These are phyloP conservation scores for Metschnikowia arizonensis DNA, from an alignment of 805 yeast species.

Conservation along the genomic window DNA sequence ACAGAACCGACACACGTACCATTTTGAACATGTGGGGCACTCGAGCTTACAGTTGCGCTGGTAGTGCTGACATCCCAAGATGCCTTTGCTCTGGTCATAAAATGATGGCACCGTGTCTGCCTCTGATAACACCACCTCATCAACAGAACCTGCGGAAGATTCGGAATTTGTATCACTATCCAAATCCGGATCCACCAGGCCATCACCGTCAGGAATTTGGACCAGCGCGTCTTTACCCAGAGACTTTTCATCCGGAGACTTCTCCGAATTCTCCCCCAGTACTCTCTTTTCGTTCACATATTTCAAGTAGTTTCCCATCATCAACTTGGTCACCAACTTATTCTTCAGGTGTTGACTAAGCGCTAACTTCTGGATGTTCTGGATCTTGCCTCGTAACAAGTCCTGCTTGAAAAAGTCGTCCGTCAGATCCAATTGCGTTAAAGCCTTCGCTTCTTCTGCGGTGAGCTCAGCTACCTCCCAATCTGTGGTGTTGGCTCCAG, in stretches of 20 bases:
- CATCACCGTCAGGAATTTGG: not conserved
- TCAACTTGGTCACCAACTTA: constrained; percentile 54
- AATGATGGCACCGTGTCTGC: constrained; percentile 48
- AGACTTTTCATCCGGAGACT: not conserved
- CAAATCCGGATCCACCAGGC: not conserved
- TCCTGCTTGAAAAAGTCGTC: constrained; percentile 38
- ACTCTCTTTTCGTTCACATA: constrained; percentile 25
- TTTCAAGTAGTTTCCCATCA: constrained; percentile 65
- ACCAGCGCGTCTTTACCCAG: not conserved
- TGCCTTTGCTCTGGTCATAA: constrained; percentile 37
- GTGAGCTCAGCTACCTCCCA: constrained; percentile 34
- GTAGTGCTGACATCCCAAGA: constrained; percentile 80
- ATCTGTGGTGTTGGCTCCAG: constrained; percentile 15
- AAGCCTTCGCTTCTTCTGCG: constrained; percentile 29
- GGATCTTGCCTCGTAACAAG: constrained; percentile 46
- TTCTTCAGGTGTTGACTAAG: constrained; percentile 43
- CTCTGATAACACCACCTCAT: constrained; percentile 45
- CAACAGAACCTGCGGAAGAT: constrained; percentile 21
- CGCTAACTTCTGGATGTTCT: constrained; percentile 39
- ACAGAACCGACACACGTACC: constrained; percentile 83
- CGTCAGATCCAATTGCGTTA: constrained; percentile 34
- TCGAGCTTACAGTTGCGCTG: constrained; percentile 79
- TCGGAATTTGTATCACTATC: not conserved
- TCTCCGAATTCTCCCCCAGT: not conserved
- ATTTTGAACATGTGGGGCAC: constrained; percentile 67